Evolutionary conservation across 257 asterid genomes (phyloP).

Genomic region (Forsythia suspensa): DNA sequence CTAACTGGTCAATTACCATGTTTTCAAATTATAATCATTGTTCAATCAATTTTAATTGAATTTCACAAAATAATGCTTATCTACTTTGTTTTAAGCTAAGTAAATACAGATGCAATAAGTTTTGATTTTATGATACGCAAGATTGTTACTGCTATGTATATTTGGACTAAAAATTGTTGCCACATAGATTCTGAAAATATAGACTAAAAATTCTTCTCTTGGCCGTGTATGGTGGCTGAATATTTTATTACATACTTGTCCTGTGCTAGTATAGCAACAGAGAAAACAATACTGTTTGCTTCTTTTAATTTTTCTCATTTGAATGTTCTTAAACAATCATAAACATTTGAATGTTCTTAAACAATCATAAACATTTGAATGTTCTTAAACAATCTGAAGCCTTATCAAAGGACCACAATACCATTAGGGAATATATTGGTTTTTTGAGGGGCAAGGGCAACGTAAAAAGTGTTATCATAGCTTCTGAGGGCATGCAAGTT

Average conservation of each 20-base stretch:
- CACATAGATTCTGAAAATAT: not conserved
- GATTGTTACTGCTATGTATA: not conserved
- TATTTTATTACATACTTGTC: not conserved
- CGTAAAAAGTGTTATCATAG: not conserved
- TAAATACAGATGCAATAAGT: not conserved
- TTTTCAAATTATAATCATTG: not conserved
- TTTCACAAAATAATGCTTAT: not conserved
- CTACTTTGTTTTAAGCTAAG: not conserved
- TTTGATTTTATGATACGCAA: not conserved
- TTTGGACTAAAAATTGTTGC: not conserved
- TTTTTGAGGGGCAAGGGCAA: not conserved
- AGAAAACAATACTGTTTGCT: not conserved
- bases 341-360: not conserved
- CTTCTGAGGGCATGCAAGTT: no score
- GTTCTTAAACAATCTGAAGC: not conserved
- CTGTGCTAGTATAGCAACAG: not conserved
- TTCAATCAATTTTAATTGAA: not conserved
- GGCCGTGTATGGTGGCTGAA: not conserved
- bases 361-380: not conserved
- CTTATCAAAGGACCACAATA: not conserved
- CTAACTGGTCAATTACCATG: not conserved
- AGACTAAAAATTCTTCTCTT: not conserved
- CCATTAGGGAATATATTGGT: not conserved
- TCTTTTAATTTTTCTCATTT: not conserved
- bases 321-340: not conserved